These are phyloP conservation scores for Bremia lactucae DNA, from an alignment of 352 stramenopile genomes.

Conservation along the genomic window DNA sequence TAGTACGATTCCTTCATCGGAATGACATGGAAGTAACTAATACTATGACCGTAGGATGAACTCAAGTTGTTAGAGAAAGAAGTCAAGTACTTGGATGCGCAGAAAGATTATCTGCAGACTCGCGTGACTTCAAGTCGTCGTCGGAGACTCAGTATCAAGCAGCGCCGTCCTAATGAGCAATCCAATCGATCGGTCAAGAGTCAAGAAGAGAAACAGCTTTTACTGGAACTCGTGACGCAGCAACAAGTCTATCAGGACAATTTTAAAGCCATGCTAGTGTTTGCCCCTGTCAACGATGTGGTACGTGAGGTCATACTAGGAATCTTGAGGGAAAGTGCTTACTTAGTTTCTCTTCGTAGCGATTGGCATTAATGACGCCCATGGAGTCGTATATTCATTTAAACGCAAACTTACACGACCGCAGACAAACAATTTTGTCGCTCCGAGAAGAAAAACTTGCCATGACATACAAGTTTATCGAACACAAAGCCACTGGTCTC, in stretches of 20 bases:
- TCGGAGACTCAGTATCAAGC: conserved; percentile 39
- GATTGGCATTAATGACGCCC: conserved; percentile 67
- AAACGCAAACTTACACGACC: conserved; percentile 46
- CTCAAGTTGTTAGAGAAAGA: conserved; percentile 55
- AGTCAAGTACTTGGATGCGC: conserved; percentile 54
- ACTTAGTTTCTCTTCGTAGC: conserved; percentile 18
- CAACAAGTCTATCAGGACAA: conserved; percentile 69
- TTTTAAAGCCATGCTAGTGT: conserved; percentile 66
- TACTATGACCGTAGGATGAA: conserved; percentile 27
- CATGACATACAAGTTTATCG: conserved; percentile 73
- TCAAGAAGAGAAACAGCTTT: conserved; percentile 34
- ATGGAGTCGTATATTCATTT: conserved; percentile 56
- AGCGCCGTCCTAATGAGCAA: conserved; percentile 32
- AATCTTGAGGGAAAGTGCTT: background rate
- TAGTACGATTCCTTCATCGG: background rate
- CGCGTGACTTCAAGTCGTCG: conserved; percentile 30
- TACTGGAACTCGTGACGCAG: conserved; percentile 50
- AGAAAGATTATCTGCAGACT: conserved; percentile 54
- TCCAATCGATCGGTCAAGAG: conserved; percentile 32
- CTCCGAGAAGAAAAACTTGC: conserved; percentile 69
- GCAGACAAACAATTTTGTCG: conserved; percentile 41
- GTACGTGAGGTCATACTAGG: too few species aligned
- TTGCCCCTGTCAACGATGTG: conserved; percentile 65
- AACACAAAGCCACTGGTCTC: conserved; percentile 49
- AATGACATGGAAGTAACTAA: background rate